A percentile compares a stretch with the other conserved stretches of the same genome.
phyloP scores from a whole-genome alignment of 202 grass and related monocot species.

The Brachypodium distachyon region DNA sequence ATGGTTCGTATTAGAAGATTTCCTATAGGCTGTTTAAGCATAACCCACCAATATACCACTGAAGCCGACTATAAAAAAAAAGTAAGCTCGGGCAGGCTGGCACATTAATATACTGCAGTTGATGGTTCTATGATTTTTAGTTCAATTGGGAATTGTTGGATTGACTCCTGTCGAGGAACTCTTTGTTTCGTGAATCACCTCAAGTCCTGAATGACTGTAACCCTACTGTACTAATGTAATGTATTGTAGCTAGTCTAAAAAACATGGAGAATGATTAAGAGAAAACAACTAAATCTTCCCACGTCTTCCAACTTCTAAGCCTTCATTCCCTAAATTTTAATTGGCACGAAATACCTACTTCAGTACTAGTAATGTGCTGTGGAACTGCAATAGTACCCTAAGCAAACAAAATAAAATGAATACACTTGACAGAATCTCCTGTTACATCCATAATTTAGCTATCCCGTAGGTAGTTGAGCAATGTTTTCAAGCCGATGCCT shows the following conservation, averaged over 20 bases:
- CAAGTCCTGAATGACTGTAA: not conserved
- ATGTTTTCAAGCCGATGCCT: not conserved
- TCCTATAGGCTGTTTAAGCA: slow-evolving; percentile 1
- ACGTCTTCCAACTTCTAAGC: not conserved
- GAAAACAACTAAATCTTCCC: not conserved
- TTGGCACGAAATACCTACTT: not conserved
- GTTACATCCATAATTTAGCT: not conserved
- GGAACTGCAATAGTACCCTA: not conserved
- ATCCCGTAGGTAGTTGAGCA: not conserved
- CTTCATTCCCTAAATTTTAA: not conserved
- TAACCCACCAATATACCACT: not conserved
- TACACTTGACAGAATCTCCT: not conserved
- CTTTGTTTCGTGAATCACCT: not conserved
- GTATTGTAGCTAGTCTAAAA: not conserved
- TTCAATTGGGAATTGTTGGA: not conserved
- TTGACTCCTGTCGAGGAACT: not conserved
- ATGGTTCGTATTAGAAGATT: not conserved
- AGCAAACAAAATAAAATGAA: not conserved
- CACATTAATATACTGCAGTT: not conserved
- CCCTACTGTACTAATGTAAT: not conserved
- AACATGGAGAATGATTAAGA: not conserved
- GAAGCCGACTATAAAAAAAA: not conserved
- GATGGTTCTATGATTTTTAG: not conserved
- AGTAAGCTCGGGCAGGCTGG: not conserved
- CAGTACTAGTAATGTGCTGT: not conserved